Evolutionary conservation across 2,329 filamentous ascomycete genomes (phyloP), one percentile per base, ranked within the genome.

Genomic region (Alternaria viburni): DNA sequence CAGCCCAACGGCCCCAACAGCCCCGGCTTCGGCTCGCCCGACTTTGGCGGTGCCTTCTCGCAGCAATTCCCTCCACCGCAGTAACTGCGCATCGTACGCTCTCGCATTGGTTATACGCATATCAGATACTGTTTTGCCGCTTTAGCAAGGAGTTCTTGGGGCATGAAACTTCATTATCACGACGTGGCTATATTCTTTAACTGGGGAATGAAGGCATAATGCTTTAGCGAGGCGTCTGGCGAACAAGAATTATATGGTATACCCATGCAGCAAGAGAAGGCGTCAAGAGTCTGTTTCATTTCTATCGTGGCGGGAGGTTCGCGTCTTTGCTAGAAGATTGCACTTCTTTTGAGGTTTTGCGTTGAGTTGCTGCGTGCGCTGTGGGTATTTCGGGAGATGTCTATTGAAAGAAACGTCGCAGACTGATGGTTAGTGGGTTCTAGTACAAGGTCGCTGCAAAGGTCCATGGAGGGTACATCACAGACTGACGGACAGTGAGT

Each of bases 161-260:
- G 52, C 47, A 46, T 58, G 44, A 23, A 21, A 56, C 30, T 65
- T 65, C 46, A 61, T 49, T 28, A 41, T 12, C 12, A 52, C 44
- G 36, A 44, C 28, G n/a, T 43, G 47, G 15, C 28, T 44, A 56
- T 36, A 23, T 46, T 26, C 32, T 49, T 57, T 41, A 17, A 58
- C 49, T 54, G 45, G 61, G 54, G 57, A 23, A 58, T 54, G 50
- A 45, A 57, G 17, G 46, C 44, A 54, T 30, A 49, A 21, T 58
- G 15, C 49, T 55, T 67, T 65, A 65, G 65, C 65, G 54, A 54
- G 65, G 65, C 65, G 65, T 67, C 62, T 60, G 62, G 65, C 55
- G 62, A 57, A 57, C 32, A 50, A 19, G n/a, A 41, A 52, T 41
- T 46, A 45, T 12, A 61, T 46, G 59, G 47, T 54, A 59, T 62